Evolutionary conservation across 2,329 filamentous ascomycete species (phyloP), one percentile per base, ranked within the genome.

Genomic region (Chalara sp.): DNA sequence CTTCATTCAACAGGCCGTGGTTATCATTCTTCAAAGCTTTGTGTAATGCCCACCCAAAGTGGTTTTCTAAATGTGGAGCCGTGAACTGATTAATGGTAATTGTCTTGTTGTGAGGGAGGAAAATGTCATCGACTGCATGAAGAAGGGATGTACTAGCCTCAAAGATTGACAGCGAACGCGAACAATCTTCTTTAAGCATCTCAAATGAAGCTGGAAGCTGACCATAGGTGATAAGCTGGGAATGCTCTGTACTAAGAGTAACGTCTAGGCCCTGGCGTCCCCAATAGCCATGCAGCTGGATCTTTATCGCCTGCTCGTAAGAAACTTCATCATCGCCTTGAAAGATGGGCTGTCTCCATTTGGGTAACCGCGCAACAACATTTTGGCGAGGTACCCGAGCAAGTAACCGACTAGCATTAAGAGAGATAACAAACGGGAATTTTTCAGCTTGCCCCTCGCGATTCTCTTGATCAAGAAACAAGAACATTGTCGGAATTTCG

Each of bases 351-450:
- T 72, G 70, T 31, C 69, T 63, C 72, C 76, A 80, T 7, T 52
- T 52, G n/a, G 68, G 62, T 6, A 83, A 48, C 11, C 66, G 67
- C 2, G 73, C 78, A 32, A 80, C 56, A 3, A 69, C 64, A n/a
- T n/a, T 37, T 3, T 67, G 58, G 33, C 80, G 72, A 5, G 66
- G 52, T 43, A 76, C 70, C 13, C 74, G 72, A 37, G 73, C 72
- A 11, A 71, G 65, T 6, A 76, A 64, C 5, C 72, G 67, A 6
- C 66, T 63, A 50, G 72, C 72, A 44, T 76, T 70, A 6, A 70
- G 56, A 2, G 80, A 73, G 57, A 86, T 81, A 0, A 84, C 75
- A 57, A 82, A 83, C 2, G 62, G 63, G 59, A 85, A 80, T 5
- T 73, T 50, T 0, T 67, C 60, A 0, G 70, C 63, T 31, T 73